Evolutionary conservation across 768 basidiomycete genomes (phyloP).

Genomic region (Russula griseocarnosa): DNA sequence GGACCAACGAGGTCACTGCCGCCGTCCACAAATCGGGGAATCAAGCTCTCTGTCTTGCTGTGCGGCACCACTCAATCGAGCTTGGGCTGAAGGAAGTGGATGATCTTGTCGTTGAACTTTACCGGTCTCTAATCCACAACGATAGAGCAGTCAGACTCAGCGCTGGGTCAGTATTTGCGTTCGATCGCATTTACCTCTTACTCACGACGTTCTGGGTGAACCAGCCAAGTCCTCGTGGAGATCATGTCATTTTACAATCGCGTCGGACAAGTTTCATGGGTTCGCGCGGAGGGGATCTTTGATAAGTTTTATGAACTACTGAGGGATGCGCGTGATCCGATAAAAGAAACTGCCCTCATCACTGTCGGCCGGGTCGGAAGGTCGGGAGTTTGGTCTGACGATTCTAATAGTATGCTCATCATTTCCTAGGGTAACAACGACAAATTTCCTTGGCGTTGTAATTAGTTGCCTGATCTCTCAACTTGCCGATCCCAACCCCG

Average conservation of each 20-base stretch:
- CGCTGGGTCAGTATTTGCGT: slow-evolving; percentile 24
- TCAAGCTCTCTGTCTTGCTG: slow-evolving; percentile 39
- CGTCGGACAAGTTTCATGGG: slow-evolving; percentile 19
- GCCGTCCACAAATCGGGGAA: slow-evolving; percentile 46
- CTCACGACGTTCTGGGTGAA: not conserved
- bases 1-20: slow-evolving; percentile 44
- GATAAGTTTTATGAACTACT: slow-evolving; percentile 27
- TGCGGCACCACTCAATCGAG: slow-evolving; percentile 43
- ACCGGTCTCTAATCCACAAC: slow-evolving; percentile 15
- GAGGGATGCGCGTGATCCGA: slow-evolving; percentile 34
- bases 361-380: slow-evolving; percentile 54
- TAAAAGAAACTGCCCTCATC: slow-evolving; percentile 63
- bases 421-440: slow-evolving; percentile 42
- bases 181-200: not conserved
- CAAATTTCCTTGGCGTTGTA: slow-evolving; percentile 53
- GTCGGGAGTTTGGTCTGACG: slow-evolving; percentile 32
- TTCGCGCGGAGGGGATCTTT: slow-evolving; percentile 24
- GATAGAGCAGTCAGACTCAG: slow-evolving; percentile 27
- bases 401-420: not conserved
- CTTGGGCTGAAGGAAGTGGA: slow-evolving; percentile 24
- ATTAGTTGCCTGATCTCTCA: slow-evolving; percentile 62
- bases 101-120: slow-evolving; percentile 3
- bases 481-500: slow-evolving; percentile 61
- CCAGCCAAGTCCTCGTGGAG: slow-evolving; percentile 26
- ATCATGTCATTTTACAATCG: slow-evolving; percentile 25